Base-by-base conservation (phyloP, 139 green algal genomes). In the Zygnema cylindricum region DNA sequence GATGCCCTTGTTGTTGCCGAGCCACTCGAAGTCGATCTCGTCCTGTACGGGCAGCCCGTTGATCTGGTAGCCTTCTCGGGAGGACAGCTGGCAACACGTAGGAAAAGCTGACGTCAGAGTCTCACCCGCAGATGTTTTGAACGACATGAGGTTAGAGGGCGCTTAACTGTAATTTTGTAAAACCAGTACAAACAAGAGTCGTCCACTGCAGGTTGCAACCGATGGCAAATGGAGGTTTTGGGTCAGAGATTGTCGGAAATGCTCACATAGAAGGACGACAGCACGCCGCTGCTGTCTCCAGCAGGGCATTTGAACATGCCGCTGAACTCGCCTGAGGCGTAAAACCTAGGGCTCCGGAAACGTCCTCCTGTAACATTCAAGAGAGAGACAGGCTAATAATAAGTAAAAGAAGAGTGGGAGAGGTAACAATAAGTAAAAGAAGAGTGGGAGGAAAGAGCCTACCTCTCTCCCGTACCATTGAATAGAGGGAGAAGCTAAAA, bases 1-100 rank as follows among this genome's bases (percentile, higher is more conserved):
- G n/a, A 23, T 55, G n/a, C 30, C 25, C 16, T 36, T 85, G 84
- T 89, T 35, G 69, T 86, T 89, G 69, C 84, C 84, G 35, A 89
- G 69, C 69, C 69, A 89, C 84, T 89, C 84, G 25, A 84, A 89
- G 54, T 89, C 84, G 1, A 89, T 84, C 84, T 89, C 82, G 43
- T 87, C 42, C 82, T 87, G 82, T 7, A 36, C 40, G 38, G 36
- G 7, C 16, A 25, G 49, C 7, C 49, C 49, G 49, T 63, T 16
- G 0, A 83, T 35, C 25, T 69, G 0, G 1, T 42, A 69, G 40
- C 82, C 82, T 11, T 87, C 82, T 0, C 39, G 22, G 0, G 82
- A 87, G 1, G 82, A 87, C 30, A 87, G 55, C 82, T 87, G 82
- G 32, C 41, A 41, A 79, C 71, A 16, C 38, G 11, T n/a, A 43